These are phyloP conservation scores for Arthrobotrys conoides DNA, from an alignment of 2,329 filamentous ascomycete genomes.

Conservation along the genomic window DNA sequence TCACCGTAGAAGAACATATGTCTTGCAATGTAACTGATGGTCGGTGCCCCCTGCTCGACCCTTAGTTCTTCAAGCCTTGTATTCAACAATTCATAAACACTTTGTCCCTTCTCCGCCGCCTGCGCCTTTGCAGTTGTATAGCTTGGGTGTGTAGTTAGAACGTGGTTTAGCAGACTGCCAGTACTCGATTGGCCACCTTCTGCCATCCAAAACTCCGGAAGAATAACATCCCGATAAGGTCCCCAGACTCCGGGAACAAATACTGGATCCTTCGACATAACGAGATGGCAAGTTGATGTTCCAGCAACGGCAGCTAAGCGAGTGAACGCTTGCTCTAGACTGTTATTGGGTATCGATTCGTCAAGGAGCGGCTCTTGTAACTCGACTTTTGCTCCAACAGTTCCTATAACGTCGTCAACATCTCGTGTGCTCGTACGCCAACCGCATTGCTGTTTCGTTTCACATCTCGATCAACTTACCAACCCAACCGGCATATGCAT, in stretches of 20 bases:
- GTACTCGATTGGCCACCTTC: slow-evolving; percentile 98
- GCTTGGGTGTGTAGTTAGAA: slow-evolving; percentile 94
- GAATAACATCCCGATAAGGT: slow-evolving; percentile 92
- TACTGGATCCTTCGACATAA: slow-evolving; percentile 92
- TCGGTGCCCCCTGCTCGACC: slow-evolving; percentile 78
- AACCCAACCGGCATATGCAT: slow-evolving; percentile 98
- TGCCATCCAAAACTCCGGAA: slow-evolving; percentile 95
- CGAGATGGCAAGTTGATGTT: slow-evolving; percentile 96
- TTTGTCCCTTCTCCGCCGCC: slow-evolving; percentile 84
- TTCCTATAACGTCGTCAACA: slow-evolving; percentile 69
- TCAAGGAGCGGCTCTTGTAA: slow-evolving; percentile 78
- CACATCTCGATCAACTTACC: slow-evolving; percentile 65
- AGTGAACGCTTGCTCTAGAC: slow-evolving; percentile 91
- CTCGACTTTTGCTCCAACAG: slow-evolving; percentile 95
- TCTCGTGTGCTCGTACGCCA: background rate
- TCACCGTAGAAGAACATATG: slow-evolving; percentile 99
- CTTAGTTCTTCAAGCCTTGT: slow-evolving; percentile 83
- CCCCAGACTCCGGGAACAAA: slow-evolving; percentile 98
- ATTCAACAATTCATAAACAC: slow-evolving; percentile 96
- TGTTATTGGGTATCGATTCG: slow-evolving; percentile 79
- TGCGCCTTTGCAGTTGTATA: slow-evolving; percentile 84
- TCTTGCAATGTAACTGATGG: slow-evolving; percentile 85
- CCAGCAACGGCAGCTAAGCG: slow-evolving; percentile 94
- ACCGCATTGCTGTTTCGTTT: background rate
- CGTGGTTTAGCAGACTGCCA: slow-evolving; percentile 91